Evolutionary conservation across 306 rosid genomes (phyloP), one percentile per base, ranked within the genome.

Genomic region (Citrullus colocynthis): DNA sequence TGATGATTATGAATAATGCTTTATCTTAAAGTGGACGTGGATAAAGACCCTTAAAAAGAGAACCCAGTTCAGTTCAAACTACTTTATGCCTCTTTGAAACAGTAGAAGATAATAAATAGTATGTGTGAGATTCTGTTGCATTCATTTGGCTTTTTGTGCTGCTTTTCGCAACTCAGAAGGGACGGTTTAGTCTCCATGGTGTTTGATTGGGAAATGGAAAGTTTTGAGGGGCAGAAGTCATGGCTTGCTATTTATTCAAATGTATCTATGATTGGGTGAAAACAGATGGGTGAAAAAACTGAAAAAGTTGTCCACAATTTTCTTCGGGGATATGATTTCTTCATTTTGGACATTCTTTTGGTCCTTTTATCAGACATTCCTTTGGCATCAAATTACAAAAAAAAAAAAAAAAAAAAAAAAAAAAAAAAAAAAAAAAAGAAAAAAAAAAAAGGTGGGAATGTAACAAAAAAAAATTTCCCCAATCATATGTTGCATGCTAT

Each of bases 191-290:
- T 91, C 93, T 78, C 84, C 11, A 6, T 74, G 87, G 81, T 85
- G 85, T 84, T 93, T 78, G 82, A 90, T 90, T 90, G 90, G 85
- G 67, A 82, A 81, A 79, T 48, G 84, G 88, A 89, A 91, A 86
- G 85, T 9, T 83, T 78, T 54, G 78, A 80, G 81, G 79, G 85
- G 71, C 55, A 87, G 63, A 86, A 90, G 86, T 88, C 87, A 78
- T 82, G 89, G 82, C 66, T 78, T 48, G 65, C 76, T 48, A 82
- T 57, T 71, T 72, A 78, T 88, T 91, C 88, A 87, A 90, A 87
- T 70, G 51, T 71, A 87, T 62, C 41, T 85, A 88, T 93, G 84
- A 91, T 86, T 89, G 96, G 88, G 88, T 84, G 88, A 91, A 91
- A 89, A 85, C 74, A 81, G 84, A 82, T 84, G 20, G 88, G 80